Percentiles rank a stretch among this genome's conserved stretches.
Evolutionary conservation across 2,329 filamentous ascomycete genomes (phyloP).

Genomic region (Aschersonia sp.): DNA sequence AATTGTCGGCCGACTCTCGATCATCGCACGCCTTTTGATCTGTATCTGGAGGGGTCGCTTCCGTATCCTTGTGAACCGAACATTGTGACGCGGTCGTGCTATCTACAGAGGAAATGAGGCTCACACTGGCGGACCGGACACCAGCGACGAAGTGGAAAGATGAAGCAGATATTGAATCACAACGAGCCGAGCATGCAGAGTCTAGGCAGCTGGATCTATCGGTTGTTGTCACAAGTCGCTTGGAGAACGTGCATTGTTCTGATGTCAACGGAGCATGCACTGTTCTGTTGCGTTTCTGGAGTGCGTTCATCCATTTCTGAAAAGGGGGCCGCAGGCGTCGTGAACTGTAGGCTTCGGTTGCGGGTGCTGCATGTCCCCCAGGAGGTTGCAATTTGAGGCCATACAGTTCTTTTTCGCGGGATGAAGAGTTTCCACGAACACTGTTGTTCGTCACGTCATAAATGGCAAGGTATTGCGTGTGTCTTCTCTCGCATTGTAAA

Average conservation of each 20-base stretch:
- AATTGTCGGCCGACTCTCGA: slow-evolving; percentile 44
- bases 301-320: slow-evolving; percentile 57
- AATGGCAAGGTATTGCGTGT: neutral
- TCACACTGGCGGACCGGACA: slow-evolving; percentile 69
- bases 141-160: slow-evolving; percentile 71
- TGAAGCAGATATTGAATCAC: slow-evolving; percentile 42
- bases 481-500: neutral
- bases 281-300: slow-evolving; percentile 43
- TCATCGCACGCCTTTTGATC: slow-evolving; percentile 50
- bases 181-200: slow-evolving; percentile 1
- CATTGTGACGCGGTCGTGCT: slow-evolving; percentile 34
- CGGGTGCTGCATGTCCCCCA: too few relatives aligned
- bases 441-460: too few relatives aligned
- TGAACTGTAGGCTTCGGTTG: too few relatives aligned
- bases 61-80: slow-evolving; percentile 45
- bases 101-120: slow-evolving; percentile 50
- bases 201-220: neutral
- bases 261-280: slow-evolving; percentile 9
- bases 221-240: neutral
- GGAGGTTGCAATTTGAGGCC: too few relatives aligned
- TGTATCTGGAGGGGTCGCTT: slow-evolving; percentile 46
- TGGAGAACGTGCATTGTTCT: slow-evolving; percentile 3
- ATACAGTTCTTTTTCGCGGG: too few relatives aligned
- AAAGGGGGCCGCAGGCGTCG: slow-evolving; percentile 33
- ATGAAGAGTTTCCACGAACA: too few relatives aligned